Conservation (phyloP, 2,329 filamentous ascomycete species). For the Cladobotryum mycophilum region DNA sequence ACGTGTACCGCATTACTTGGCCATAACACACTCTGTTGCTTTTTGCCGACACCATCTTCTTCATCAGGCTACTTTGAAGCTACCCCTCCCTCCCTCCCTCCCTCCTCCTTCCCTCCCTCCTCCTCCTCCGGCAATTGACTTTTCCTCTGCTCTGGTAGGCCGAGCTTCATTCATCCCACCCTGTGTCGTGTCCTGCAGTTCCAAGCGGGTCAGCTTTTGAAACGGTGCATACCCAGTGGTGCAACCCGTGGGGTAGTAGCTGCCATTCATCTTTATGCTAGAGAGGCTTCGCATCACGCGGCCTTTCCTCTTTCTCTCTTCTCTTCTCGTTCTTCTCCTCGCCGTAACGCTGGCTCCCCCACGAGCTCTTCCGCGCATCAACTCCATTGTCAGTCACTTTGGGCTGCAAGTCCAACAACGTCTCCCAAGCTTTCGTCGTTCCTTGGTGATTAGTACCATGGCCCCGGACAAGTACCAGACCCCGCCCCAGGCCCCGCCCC, state of each 20-base stretch:
- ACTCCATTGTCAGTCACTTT: conserved; percentile 51
- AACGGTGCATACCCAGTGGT: too few relatives aligned
- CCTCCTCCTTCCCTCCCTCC: too few relatives aligned
- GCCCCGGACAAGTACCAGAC: conserved; percentile 60
- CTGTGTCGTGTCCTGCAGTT: not conserved
- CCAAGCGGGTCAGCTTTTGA: too few relatives aligned
- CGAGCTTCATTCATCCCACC: not conserved
- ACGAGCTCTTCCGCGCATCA: conserved; percentile 53
- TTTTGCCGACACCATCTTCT: not conserved
- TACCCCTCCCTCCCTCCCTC: too few relatives aligned
- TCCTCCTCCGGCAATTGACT: conserved; percentile 8
- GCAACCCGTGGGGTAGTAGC: too few relatives aligned
- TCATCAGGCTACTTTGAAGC: not conserved
- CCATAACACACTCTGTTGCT: not conserved
- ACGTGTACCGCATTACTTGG: too few relatives aligned
- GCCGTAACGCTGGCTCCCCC: conserved; percentile 62
- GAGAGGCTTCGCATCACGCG: conserved; percentile 14
- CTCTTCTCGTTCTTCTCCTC: conserved; percentile 51
- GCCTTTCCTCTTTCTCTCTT: conserved; percentile 36
- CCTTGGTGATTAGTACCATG: conserved; percentile 52
- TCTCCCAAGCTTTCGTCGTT: conserved; percentile 24
- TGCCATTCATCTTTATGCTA: too few relatives aligned
- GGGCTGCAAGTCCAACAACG: conserved; percentile 31
- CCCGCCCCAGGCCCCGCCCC: conserved; percentile 70
- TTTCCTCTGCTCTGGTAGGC: conserved; percentile 9